Conservation (phyloP, 2,329 filamentous ascomycete genomes). For the Macrophomina phaseolina region DNA sequence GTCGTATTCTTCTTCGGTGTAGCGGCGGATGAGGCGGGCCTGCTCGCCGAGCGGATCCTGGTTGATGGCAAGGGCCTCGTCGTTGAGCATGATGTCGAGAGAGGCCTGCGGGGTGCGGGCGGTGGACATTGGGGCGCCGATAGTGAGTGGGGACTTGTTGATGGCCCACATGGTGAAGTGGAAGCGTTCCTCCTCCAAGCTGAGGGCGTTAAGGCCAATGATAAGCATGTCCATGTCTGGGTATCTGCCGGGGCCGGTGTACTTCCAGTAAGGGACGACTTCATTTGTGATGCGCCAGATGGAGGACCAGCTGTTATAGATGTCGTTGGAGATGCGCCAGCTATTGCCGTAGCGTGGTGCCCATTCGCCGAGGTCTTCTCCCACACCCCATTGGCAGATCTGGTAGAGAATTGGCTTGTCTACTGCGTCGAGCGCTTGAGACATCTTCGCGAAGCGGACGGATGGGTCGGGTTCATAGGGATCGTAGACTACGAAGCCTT, state of each 20-base stretch:
- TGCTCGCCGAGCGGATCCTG: constrained; percentile 61
- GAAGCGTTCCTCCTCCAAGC: constrained; percentile 47
- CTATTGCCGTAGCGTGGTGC: constrained; percentile 35
- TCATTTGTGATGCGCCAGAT: constrained; percentile 42
- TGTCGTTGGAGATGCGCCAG: constrained; percentile 34
- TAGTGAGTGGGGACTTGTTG: constrained; percentile 53
- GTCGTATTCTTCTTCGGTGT: constrained; percentile 46
- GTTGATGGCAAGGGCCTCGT: constrained; percentile 63
- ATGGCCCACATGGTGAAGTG: constrained; percentile 56
- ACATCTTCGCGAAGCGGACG: constrained; percentile 30
- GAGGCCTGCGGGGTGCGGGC: neutral
- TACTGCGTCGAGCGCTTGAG: constrained; percentile 31
- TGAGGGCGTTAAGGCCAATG: constrained; percentile 20
- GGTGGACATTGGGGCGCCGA: constrained; percentile 40
- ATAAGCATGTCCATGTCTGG: constrained; percentile 29
- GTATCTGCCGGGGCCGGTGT: constrained; percentile 38
- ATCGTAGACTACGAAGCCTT: constrained; percentile 9
- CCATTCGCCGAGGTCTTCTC: constrained; percentile 34
- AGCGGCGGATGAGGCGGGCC: constrained; percentile 54
- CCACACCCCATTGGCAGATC: constrained; percentile 36
- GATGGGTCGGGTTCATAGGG: constrained; percentile 18
- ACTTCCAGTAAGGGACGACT: constrained; percentile 38
- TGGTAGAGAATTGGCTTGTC: constrained; percentile 35
- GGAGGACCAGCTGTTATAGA: constrained; percentile 16
- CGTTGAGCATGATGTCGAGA: constrained; percentile 49